These are phyloP conservation scores for Hylodesmum podocarpum DNA, from an alignment of 306 rosid genomes.

Conservation along the genomic window DNA sequence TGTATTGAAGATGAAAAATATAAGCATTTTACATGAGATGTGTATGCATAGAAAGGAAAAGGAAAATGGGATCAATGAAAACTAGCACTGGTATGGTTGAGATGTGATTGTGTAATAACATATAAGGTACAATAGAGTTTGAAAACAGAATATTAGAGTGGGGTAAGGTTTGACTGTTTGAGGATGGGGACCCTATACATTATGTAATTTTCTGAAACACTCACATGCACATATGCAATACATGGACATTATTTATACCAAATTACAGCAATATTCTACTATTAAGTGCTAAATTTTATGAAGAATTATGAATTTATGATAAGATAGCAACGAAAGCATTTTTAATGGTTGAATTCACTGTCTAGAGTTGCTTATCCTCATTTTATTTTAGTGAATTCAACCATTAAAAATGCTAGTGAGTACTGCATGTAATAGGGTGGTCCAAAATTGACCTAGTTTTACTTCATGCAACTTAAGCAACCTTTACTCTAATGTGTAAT, in stretches of 20 bases:
- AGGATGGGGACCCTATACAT: slow-evolving; percentile 1
- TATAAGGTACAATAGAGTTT: neutral
- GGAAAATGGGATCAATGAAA: neutral
- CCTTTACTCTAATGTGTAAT: neutral
- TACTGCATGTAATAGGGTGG: too few species aligned
- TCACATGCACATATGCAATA: slow-evolving; percentile 10
- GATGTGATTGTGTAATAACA: neutral
- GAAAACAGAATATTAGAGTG: neutral
- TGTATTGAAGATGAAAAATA: neutral
- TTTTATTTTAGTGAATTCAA: too few species aligned
- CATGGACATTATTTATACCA: neutral
- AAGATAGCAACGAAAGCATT: neutral
- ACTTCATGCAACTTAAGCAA: neutral
- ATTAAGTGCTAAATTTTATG: neutral
- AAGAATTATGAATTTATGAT: neutral
- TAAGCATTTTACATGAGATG: neutral
- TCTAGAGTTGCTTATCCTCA: neutral
- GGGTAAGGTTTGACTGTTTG: neutral
- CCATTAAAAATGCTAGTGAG: too few species aligned
- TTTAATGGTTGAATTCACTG: neutral
- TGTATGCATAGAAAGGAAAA: neutral
- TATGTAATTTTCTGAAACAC: neutral
- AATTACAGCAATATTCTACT: neutral
- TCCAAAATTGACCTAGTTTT: too few species aligned
- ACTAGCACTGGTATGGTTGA: neutral